Conservation (phyloP, 202 grass and related monocot genomes). For the Hordeum pubiflorum region DNA sequence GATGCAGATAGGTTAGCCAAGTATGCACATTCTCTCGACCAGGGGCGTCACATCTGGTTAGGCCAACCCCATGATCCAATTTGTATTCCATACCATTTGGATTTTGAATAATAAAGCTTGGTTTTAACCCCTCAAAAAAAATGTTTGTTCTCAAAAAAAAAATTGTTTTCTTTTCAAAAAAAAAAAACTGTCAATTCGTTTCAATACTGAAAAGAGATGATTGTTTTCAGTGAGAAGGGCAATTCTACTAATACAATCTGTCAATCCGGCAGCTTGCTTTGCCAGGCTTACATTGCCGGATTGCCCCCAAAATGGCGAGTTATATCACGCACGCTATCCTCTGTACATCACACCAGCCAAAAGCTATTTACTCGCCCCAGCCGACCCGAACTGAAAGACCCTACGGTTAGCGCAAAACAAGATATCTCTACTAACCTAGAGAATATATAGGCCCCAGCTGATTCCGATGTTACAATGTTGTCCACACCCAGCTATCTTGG, state of each 20-base stretch:
- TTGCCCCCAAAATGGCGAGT: neutral
- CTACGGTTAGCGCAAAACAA: constrained; percentile 1
- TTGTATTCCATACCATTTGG: too few species aligned
- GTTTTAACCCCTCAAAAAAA: too few species aligned
- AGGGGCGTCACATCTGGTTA: too few species aligned
- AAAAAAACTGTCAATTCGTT: too few species aligned
- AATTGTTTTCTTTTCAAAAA: too few species aligned
- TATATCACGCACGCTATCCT: neutral
- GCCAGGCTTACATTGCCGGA: neutral
- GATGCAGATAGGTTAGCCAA: too few species aligned
- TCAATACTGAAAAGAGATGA: too few species aligned
- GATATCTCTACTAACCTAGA: neutral
- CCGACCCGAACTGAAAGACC: neutral
- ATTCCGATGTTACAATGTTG: neutral
- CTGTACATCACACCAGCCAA: neutral
- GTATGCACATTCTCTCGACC: too few species aligned
- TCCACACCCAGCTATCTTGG: neutral
- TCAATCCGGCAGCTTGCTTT: neutral
- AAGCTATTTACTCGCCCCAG: neutral
- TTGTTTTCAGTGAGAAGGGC: neutral
- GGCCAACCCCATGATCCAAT: too few species aligned
- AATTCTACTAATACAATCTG: neutral
- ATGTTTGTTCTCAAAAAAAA: too few species aligned
- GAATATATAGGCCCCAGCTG: neutral
- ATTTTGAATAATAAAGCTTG: too few species aligned